Evolutionary conservation across 805 yeast genomes (phyloP).

Genomic region (Zygoascus tannicola): DNA sequence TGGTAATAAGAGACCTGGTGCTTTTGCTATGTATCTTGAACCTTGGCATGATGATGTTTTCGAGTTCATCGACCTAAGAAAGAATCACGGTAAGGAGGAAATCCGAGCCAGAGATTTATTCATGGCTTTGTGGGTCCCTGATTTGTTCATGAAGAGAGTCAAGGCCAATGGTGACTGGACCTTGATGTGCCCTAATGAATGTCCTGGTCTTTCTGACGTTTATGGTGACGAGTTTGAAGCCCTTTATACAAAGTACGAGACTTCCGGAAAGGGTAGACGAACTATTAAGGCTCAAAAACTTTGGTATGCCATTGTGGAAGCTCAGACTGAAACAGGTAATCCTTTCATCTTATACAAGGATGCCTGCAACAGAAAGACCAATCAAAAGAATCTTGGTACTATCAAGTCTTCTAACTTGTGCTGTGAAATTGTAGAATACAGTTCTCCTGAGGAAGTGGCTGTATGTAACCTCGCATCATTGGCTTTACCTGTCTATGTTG

Average conservation of each 20-base stretch:
- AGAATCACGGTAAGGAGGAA: constrained; percentile 92
- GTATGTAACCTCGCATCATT: constrained; percentile 92
- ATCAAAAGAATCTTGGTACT: constrained; percentile 81
- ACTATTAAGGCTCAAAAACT: constrained; percentile 72
- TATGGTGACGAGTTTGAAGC: constrained; percentile 72
- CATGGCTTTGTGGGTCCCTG: constrained; percentile 90
- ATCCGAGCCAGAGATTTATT: constrained; percentile 84
- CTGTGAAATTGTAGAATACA: constrained; percentile 84
- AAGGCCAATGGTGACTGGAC: constrained; percentile 71
- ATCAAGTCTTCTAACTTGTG: constrained; percentile 89
- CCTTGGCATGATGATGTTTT: constrained; percentile 94
- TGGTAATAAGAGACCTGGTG: constrained; percentile 94
- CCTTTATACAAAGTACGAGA: constrained; percentile 61
- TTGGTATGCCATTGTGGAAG: constrained; percentile 76
- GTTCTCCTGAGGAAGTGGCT: constrained; percentile 79
- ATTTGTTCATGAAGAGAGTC: constrained; percentile 82
- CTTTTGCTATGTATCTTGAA: constrained; percentile 82
- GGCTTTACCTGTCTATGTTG: constrained; percentile 72
- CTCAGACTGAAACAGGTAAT: constrained; percentile 91
- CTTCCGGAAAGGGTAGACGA: constrained; percentile 46
- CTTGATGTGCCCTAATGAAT: constrained; percentile 74
- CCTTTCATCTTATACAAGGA: constrained; percentile 94
- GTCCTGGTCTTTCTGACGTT: constrained; percentile 71
- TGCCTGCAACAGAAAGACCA: constrained; percentile 76
- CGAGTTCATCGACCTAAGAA: constrained; percentile 71